These are phyloP conservation scores for Aureobasidium sp. DNA, from an alignment of 2,329 filamentous ascomycete species.

Conservation along the genomic window DNA sequence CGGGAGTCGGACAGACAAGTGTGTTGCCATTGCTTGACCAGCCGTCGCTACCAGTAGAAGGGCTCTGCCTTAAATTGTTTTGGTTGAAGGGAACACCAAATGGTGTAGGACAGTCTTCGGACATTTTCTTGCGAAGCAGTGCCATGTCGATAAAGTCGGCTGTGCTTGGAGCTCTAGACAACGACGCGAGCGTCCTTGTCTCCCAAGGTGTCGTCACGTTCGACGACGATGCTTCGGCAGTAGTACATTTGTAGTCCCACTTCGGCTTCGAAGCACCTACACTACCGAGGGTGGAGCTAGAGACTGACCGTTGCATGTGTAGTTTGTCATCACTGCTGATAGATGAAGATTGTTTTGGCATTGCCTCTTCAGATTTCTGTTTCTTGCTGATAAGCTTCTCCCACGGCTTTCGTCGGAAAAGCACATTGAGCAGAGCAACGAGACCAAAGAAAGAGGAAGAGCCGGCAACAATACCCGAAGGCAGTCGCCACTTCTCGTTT, in stretches of 20 bases:
- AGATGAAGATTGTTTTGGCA: neutral
- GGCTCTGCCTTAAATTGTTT: neutral
- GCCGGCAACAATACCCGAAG: neutral
- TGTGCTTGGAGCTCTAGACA: neutral
- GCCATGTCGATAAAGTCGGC: neutral
- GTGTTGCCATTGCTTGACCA: conserved; percentile 1
- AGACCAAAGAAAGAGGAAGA: neutral
- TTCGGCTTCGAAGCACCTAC: neutral
- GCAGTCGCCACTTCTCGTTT: neutral
- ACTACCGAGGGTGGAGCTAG: neutral
- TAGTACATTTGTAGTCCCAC: neutral
- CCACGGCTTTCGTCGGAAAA: conserved; percentile 2
- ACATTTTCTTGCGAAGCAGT: neutral
- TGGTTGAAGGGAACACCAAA: neutral
- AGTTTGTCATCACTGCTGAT: neutral
- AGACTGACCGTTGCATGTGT: neutral
- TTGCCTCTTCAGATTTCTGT: neutral
- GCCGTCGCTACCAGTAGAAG: neutral
- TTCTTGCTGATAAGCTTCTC: neutral
- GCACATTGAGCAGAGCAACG: neutral
- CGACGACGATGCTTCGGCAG: neutral
- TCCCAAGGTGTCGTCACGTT: conserved; percentile 1
- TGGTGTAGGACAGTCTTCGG: neutral
- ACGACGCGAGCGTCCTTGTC: neutral
- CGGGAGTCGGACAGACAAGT: neutral